These are phyloP conservation scores for Micromonas commoda DNA, from an alignment of 139 green algal genomes.

Conservation along the genomic window DNA sequence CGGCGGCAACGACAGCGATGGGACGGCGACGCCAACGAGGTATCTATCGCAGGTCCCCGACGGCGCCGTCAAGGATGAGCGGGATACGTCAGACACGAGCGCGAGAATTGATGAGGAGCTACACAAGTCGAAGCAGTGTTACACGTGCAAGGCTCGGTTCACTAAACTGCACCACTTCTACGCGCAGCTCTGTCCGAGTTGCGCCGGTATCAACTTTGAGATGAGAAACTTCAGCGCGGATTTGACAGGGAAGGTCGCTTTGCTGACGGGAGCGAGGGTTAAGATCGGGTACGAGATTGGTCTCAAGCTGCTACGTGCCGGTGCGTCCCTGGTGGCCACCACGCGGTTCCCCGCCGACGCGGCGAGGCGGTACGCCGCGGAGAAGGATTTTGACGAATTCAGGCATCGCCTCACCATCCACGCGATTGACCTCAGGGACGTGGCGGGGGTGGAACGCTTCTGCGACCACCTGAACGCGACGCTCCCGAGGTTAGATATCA, in stretches of 20 bases:
- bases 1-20: no score
- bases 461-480: neutral
- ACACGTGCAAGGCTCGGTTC: constrained; percentile 20
- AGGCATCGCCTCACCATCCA: neutral
- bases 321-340: constrained; percentile 11
- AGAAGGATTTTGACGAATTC: constrained; percentile 5
- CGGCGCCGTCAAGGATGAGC: no score
- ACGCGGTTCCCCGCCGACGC: constrained; percentile 24
- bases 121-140: no score
- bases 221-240: neutral
- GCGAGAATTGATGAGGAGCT: no score
- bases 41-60: no score
- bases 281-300: constrained; percentile 16
- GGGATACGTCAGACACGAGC: no score
- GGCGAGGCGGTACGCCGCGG: constrained; percentile 13
- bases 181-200: constrained; percentile 4
- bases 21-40: no score
- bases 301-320: constrained; percentile 16
- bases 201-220: constrained; percentile 8
- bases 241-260: constrained; percentile 2
- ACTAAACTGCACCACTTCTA: constrained; percentile 26
- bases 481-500: constrained; percentile 11
- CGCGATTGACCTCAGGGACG: constrained; percentile 3
- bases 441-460: neutral
- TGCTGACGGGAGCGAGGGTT: constrained; percentile 15